Percentiles rank a stretch among this genome's conserved stretches.
Conservation (phyloP, 2,329 filamentous ascomycete species). For the Ceratocystis variospora region DNA sequence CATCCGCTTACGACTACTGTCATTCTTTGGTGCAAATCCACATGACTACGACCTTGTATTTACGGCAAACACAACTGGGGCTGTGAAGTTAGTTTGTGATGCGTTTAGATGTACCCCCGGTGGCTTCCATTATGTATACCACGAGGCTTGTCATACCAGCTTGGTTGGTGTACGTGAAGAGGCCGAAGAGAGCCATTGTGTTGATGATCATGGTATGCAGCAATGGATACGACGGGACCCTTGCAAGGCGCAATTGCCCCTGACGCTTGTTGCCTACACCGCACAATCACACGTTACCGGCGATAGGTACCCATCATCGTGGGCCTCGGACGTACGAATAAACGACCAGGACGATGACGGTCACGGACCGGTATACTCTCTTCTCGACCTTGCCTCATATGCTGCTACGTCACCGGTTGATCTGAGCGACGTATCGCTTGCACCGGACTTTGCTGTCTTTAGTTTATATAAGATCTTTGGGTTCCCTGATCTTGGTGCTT, state of each 20-base stretch:
- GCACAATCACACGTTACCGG: slow-evolving; percentile 60
- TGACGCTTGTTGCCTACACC: slow-evolving; percentile 46
- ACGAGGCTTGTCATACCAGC: slow-evolving; percentile 48
- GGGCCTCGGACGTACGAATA: slow-evolving; percentile 32
- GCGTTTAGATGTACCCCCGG: slow-evolving; percentile 38
- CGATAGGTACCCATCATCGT: slow-evolving; percentile 44
- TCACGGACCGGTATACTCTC: slow-evolving; percentile 30
- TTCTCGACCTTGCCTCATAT: slow-evolving; percentile 50
- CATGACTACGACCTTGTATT: slow-evolving; percentile 48
- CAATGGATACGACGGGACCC: slow-evolving; percentile 27
- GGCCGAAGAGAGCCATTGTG: slow-evolving; percentile 43
- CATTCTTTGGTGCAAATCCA: slow-evolving; percentile 45
- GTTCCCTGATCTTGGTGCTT: slow-evolving; percentile 48
- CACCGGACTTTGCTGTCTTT: slow-evolving; percentile 47
- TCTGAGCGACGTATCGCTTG: slow-evolving; percentile 35
- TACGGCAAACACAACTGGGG: slow-evolving; percentile 47
- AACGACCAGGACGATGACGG: slow-evolving; percentile 20
- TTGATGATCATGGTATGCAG: slow-evolving; percentile 39
- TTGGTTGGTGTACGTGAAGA: slow-evolving; percentile 55
- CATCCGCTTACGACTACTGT: slow-evolving; percentile 38
- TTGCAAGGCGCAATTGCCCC: slow-evolving; percentile 19
- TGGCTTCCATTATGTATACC: slow-evolving; percentile 45
- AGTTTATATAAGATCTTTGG: slow-evolving; percentile 56
- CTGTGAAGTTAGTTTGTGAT: slow-evolving; percentile 48
- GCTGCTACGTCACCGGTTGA: slow-evolving; percentile 48